Conservation (phyloP, 805 yeast genomes). For the Candida tammaniensis region DNA sequence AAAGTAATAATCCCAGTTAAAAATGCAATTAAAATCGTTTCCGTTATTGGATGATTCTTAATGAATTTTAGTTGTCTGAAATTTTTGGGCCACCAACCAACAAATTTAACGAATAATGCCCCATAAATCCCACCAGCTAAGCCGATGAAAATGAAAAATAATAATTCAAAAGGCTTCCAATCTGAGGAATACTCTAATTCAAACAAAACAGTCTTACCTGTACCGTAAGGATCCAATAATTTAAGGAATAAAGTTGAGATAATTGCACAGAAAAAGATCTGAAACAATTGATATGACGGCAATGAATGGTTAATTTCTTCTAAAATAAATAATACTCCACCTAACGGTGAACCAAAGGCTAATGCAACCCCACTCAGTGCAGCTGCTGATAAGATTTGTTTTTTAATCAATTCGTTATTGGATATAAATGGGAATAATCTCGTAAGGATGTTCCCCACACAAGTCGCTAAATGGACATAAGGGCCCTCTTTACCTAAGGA, state of each 20-base stretch:
- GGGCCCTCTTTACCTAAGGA: slow-evolving; percentile 63
- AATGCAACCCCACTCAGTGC: slow-evolving; percentile 60
- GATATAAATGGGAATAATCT: slow-evolving; percentile 45
- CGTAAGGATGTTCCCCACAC: slow-evolving; percentile 54
- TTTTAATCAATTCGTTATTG: slow-evolving; percentile 46
- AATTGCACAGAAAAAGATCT: slow-evolving; percentile 55
- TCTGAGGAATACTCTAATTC: slow-evolving; percentile 49
- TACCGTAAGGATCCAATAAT: slow-evolving; percentile 56
- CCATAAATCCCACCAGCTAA: slow-evolving; percentile 55
- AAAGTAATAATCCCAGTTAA: slow-evolving; percentile 47
- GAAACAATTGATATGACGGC: slow-evolving; percentile 52
- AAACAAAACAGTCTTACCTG: slow-evolving; percentile 56
- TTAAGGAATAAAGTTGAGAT: slow-evolving; percentile 50
- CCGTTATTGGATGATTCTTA: slow-evolving; percentile 38
- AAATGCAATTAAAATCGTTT: slow-evolving; percentile 43
- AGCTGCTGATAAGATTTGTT: slow-evolving; percentile 54
- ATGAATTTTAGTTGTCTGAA: slow-evolving; percentile 34
- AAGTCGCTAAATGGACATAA: slow-evolving; percentile 56
- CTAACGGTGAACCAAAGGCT: slow-evolving; percentile 60
- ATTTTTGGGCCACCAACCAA: slow-evolving; percentile 42
- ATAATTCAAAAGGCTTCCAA: slow-evolving; percentile 50
- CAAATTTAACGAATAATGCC: slow-evolving; percentile 46
- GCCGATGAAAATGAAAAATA: slow-evolving; percentile 47
- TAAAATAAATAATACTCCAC: slow-evolving; percentile 54
- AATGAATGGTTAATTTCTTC: slow-evolving; percentile 58